A percentile compares a stretch with the other conserved stretches of the same genome.
Conservation (phyloP, 1,139 yeast species). For the Pichia sp. region DNA sequence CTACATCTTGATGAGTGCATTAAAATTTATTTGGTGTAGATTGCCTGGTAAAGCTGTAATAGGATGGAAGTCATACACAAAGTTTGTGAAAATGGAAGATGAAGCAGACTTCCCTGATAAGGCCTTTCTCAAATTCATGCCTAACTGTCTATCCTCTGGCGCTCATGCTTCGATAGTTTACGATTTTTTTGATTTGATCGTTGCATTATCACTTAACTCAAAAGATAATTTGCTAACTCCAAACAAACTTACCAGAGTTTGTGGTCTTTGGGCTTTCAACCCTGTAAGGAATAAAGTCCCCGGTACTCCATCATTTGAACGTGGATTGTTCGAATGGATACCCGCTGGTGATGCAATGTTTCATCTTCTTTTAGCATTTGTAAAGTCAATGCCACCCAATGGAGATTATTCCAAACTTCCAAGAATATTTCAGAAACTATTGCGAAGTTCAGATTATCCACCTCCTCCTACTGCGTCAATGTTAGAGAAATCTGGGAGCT, state of each 20-base stretch:
- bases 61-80: constrained; percentile 78
- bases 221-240: constrained; percentile 74
- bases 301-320: constrained; percentile 41
- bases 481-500: constrained; percentile 33
- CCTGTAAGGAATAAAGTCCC: constrained; percentile 27
- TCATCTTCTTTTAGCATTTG: constrained; percentile 68
- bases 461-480: constrained; percentile 34
- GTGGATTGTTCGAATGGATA: constrained; percentile 73
- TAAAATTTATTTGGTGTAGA: constrained; percentile 83
- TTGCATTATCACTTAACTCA: constrained; percentile 77
- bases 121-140: constrained; percentile 76
- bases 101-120: constrained; percentile 59
- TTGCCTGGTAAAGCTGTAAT: constrained; percentile 72
- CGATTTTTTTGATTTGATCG: constrained; percentile 75
- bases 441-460: constrained; percentile 61
- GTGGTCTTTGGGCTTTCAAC: constrained; percentile 81
- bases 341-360: constrained; percentile 82
- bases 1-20: constrained; percentile 60
- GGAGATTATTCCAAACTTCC: constrained; percentile 54
- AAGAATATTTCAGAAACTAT: constrained; percentile 51
- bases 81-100: constrained; percentile 59
- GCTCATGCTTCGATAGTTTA: constrained; percentile 86
- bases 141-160: constrained; percentile 72
- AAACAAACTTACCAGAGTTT: constrained; percentile 70
- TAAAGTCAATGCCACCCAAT: constrained; percentile 72